phyloP scores from a whole-genome alignment of 2,329 filamentous ascomycete genomes.

The Penicillium paneum region DNA sequence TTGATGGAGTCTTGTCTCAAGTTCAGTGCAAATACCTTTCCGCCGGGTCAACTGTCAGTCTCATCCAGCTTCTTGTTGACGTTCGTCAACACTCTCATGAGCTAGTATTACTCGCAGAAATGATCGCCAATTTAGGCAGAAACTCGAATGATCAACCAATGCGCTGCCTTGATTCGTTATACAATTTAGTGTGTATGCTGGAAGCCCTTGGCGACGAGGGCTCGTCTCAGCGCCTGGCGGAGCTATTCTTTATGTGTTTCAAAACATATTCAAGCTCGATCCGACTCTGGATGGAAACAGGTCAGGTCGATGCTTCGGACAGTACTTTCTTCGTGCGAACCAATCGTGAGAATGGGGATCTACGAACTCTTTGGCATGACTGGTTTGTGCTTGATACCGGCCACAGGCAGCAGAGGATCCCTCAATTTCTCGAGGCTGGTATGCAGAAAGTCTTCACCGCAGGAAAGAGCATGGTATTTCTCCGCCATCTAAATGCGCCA shows the following conservation, averaged over 20 bases:
- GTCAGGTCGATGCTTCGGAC: constrained; percentile 63
- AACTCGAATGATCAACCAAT: constrained; percentile 54
- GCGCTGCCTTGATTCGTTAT: constrained; percentile 74
- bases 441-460: constrained; percentile 74
- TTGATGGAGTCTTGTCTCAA: constrained; percentile 58
- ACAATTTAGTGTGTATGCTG: constrained; percentile 63
- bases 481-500: constrained; percentile 64
- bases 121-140: constrained; percentile 58
- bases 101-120: constrained; percentile 58
- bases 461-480: constrained; percentile 81
- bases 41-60: constrained; percentile 59
- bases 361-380: constrained; percentile 70
- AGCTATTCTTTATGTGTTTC: constrained; percentile 76
- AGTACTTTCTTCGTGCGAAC: constrained; percentile 73
- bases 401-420: constrained; percentile 61
- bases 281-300: constrained; percentile 78
- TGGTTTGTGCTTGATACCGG: constrained; percentile 65
- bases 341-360: constrained; percentile 53
- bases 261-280: constrained; percentile 78
- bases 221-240: constrained; percentile 62
- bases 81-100: constrained; percentile 54
- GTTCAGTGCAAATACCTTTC: constrained; percentile 62
- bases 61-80: constrained; percentile 60
- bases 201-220: constrained; percentile 65
- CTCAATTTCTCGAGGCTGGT: constrained; percentile 69